A percentile compares a stretch with the other conserved stretches of the same genome.
These are phyloP conservation scores for Ophiostoma angusticollis DNA, from an alignment of 2,329 filamentous ascomycete genomes.

Conservation along the genomic window DNA sequence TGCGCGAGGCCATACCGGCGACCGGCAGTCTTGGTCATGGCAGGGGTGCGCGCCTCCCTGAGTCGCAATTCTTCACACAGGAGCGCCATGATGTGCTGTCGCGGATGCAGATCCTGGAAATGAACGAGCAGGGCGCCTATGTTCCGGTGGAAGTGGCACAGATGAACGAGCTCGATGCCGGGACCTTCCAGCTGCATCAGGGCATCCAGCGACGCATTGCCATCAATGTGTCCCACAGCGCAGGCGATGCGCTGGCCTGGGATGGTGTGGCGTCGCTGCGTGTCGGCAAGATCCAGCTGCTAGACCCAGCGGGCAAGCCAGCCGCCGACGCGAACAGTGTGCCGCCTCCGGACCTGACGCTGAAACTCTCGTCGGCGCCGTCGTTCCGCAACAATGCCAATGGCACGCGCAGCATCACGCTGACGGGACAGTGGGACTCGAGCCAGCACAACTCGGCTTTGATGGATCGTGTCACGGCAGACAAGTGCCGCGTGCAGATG, in stretches of 20 bases:
- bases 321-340: neutral
- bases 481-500: slow-evolving; percentile 84
- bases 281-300: slow-evolving; percentile 67
- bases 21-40: slow-evolving; percentile 37
- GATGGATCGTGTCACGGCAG: slow-evolving; percentile 84
- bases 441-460: slow-evolving; percentile 84
- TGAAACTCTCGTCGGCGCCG: slow-evolving; percentile 68
- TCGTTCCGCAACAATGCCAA: slow-evolving; percentile 76
- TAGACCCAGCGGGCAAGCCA: slow-evolving; percentile 68
- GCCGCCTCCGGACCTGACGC: slow-evolving; percentile 49
- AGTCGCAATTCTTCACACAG: slow-evolving; percentile 85
- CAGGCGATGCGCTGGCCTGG: slow-evolving; percentile 80
- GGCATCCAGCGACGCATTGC: slow-evolving; percentile 80
- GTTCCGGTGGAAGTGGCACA: slow-evolving; percentile 87
- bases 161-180: slow-evolving; percentile 67
- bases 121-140: slow-evolving; percentile 84
- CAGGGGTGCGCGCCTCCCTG: slow-evolving; percentile 60
- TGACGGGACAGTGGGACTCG: slow-evolving; percentile 94
- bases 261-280: slow-evolving; percentile 65
- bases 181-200: slow-evolving; percentile 90
- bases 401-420: slow-evolving; percentile 73
- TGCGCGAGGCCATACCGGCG: slow-evolving; percentile 64
- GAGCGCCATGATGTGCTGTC: slow-evolving; percentile 90
- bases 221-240: slow-evolving; percentile 81
- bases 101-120: slow-evolving; percentile 76